Conservation (phyloP, 495 filamentous ascomycete species). For the Pyrenopolyporus hunteri region DNA sequence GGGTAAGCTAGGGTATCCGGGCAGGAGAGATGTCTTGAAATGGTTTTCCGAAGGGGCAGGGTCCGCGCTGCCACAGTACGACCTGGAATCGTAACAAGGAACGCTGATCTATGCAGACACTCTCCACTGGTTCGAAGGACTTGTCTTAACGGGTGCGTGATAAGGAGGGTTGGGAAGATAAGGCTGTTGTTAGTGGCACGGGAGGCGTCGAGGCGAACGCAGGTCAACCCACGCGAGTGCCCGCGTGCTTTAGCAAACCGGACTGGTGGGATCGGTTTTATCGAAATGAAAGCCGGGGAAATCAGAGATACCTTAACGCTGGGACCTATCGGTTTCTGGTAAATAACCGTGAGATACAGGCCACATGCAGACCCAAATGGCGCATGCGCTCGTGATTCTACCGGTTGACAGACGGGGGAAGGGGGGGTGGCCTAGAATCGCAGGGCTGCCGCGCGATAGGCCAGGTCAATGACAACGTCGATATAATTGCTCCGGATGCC, state of each 20-base stretch:
- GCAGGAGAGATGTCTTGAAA: constrained; percentile 8
- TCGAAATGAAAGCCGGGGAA: constrained; percentile 24
- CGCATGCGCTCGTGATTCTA: constrained; percentile 36
- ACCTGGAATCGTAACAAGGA: constrained; percentile 31
- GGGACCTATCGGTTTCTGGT: constrained; percentile 31
- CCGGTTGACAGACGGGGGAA: constrained; percentile 11
- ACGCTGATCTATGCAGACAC: constrained; percentile 29
- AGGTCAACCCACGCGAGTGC: constrained; percentile 32
- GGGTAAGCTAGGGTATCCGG: constrained; percentile 21
- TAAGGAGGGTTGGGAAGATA: constrained; percentile 36
- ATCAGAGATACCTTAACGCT: constrained; percentile 30
- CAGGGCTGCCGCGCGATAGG: constrained; percentile 29
- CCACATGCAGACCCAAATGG: constrained; percentile 31
- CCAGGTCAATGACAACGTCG: constrained; percentile 18
- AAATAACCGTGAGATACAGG: constrained; percentile 26
- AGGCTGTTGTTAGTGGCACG: constrained; percentile 33
- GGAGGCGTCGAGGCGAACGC: constrained; percentile 18
- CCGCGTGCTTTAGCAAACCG: constrained; percentile 30
- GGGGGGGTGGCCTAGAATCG: constrained; percentile 20
- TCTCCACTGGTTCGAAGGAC: constrained; percentile 19
- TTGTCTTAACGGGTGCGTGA: constrained; percentile 18
- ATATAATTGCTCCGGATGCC: constrained; percentile 30
- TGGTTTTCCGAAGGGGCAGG: constrained; percentile 20
- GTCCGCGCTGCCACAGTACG: constrained; percentile 30
- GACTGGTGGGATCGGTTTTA: constrained; percentile 33